A percentile compares a stretch with the other conserved stretches of the same genome.
Conservation (phyloP, 2,329 filamentous ascomycete species). For the Cercospora berteroae region DNA sequence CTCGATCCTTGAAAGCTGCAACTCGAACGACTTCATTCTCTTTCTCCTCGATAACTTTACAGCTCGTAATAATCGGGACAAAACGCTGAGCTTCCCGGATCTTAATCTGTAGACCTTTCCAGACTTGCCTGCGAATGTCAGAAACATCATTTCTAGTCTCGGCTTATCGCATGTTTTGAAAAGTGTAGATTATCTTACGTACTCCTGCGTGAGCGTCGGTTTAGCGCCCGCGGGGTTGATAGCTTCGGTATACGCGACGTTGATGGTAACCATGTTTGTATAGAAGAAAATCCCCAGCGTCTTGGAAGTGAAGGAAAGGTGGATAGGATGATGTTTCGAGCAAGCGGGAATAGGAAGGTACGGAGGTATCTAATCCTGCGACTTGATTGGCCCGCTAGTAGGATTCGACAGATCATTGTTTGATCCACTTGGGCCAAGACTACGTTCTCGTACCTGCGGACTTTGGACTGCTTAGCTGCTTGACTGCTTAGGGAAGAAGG, state of each 20-base stretch:
- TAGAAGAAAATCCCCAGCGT: neutral
- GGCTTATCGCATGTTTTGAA: neutral
- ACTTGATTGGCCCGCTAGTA: neutral
- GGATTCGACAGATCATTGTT: too few relatives aligned
- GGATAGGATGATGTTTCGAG: neutral
- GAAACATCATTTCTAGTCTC: neutral
- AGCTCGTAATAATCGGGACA: slow-evolving; percentile 45
- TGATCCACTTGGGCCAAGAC: neutral
- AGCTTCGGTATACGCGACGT: slow-evolving; percentile 45
- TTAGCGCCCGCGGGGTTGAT: slow-evolving; percentile 45
- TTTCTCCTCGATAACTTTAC: slow-evolving; percentile 43
- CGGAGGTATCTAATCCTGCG: neutral
- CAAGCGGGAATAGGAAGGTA: neutral
- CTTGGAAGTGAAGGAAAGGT: neutral
- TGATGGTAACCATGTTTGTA: slow-evolving; percentile 41
- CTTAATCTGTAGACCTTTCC: slow-evolving; percentile 48
- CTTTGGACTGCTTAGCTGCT: neutral
- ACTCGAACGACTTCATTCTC: slow-evolving; percentile 37
- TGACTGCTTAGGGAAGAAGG: neutral
- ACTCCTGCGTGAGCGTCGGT: slow-evolving; percentile 38
- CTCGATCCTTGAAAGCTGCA: slow-evolving; percentile 43
- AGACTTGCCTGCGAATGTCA: slow-evolving; percentile 35
- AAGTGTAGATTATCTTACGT: neutral
- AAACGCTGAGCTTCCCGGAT: slow-evolving; percentile 48
- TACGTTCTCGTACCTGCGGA: neutral